Conservation (phyloP, 768 basidiomycete genomes). For the Kwoniella pini region DNA sequence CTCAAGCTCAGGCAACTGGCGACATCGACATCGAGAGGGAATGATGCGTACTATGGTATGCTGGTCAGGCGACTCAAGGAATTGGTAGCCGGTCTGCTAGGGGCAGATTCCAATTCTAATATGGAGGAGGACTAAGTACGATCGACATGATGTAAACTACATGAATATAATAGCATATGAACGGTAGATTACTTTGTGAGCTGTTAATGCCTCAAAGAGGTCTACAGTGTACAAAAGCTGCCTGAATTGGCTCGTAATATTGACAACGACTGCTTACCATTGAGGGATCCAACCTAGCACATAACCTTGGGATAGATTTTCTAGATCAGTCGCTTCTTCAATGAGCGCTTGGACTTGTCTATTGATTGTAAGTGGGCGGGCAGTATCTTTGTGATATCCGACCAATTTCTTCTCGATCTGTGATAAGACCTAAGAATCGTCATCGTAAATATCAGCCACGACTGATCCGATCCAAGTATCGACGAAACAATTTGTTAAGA, state of each 20-base stretch:
- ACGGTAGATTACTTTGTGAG: background rate
- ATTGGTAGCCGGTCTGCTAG: conserved; percentile 14
- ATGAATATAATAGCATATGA: background rate
- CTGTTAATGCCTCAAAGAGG: background rate
- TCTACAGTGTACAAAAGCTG: background rate
- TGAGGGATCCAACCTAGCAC: conserved; percentile 51
- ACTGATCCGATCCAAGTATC: no score
- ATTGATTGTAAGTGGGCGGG: conserved; percentile 36
- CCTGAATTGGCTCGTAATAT: background rate
- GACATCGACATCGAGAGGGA: conserved; percentile 1
- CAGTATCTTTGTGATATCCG: conserved; percentile 34
- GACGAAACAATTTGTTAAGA: background rate
- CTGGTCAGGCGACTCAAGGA: conserved; percentile 22
- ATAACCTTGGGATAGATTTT: conserved; percentile 52
- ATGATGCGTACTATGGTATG: conserved; percentile 22
- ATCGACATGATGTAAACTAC: background rate
- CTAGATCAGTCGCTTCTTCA: conserved; percentile 48
- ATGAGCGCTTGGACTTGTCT: conserved; percentile 50
- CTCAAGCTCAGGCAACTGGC: conserved; percentile 16
- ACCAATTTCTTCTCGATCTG: conserved; percentile 51
- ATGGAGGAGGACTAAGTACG: conserved; percentile 3
- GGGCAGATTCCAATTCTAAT: background rate
- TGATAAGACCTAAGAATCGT: conserved; percentile 48
- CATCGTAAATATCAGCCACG: no score
- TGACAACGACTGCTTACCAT: conserved; percentile 25